A percentile compares a stretch with the other conserved stretches of the same genome.
Conservation (phyloP, 305 asterid genomes). For the Solanum hybrid region DNA sequence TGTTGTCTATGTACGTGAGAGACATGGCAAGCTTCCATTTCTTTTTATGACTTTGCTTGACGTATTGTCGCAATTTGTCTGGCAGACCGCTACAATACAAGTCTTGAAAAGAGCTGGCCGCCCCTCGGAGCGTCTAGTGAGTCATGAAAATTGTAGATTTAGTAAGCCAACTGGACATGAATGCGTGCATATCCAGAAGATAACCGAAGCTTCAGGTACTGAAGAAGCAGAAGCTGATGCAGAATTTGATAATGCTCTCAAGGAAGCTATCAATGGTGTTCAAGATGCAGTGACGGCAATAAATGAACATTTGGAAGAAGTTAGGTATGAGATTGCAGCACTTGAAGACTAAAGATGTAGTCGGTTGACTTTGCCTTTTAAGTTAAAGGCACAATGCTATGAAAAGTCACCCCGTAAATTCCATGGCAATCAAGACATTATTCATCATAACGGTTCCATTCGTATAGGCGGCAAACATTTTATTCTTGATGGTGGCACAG, state of each 20-base stretch:
- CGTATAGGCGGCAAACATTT: neutral
- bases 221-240: constrained; percentile 98
- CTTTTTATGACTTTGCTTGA: neutral
- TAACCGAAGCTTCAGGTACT: constrained; percentile 91
- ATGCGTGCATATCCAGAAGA: constrained; percentile 76
- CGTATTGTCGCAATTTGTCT: constrained; percentile 5
- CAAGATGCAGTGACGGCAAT: constrained; percentile 67
- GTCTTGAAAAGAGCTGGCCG: constrained; percentile 88
- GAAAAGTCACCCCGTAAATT: neutral
- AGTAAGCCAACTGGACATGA: constrained; percentile 60
- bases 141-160: constrained; percentile 77
- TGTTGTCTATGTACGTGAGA: neutral
- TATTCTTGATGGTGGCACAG: neutral
- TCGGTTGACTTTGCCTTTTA: constrained; percentile 23
- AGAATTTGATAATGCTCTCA: constrained; percentile 67
- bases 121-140: constrained; percentile 86
- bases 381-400: neutral
- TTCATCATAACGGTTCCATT: neutral
- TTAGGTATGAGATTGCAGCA: constrained; percentile 85
- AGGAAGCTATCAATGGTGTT: constrained; percentile 76
- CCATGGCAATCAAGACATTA: neutral
- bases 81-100: constrained; percentile 80
- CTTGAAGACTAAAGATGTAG: constrained; percentile 39
- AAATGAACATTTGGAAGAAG: constrained; percentile 82
- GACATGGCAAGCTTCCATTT: neutral